Evolutionary conservation across 148 eudicot species (phyloP).

Genomic region (Rhododendron molle): DNA sequence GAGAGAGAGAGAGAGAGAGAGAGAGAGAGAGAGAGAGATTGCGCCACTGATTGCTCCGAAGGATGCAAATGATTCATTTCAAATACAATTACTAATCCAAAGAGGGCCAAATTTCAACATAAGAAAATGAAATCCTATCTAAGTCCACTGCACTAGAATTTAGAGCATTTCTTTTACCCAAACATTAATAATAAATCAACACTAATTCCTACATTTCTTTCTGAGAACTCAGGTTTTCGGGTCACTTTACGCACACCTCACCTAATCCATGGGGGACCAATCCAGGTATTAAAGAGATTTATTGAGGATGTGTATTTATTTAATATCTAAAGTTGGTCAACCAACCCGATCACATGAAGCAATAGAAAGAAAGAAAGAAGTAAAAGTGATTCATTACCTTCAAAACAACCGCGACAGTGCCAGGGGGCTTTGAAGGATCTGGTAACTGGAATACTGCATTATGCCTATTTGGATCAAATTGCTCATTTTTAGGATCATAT

Average conservation of each 20-base stretch:
- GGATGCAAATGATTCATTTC: too few relatives aligned
- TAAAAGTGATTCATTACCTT: conserved; percentile 45
- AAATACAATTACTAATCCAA: too few relatives aligned
- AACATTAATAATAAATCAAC: background rate
- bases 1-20: too few relatives aligned
- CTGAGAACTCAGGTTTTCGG: background rate
- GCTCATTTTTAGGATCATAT: conserved; percentile 73
- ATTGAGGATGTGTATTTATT: background rate
- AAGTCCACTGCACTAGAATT: background rate
- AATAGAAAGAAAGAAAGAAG: background rate
- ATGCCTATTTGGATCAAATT: conserved; percentile 87
- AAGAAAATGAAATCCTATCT: too few relatives aligned
- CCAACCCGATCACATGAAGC: background rate
- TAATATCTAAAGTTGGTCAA: background rate
- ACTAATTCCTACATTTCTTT: background rate
- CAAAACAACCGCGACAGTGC: conserved; percentile 75
- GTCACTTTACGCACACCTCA: background rate
- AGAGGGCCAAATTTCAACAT: background rate
- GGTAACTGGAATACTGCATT: conserved; percentile 97
- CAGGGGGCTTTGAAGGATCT: conserved; percentile 73
- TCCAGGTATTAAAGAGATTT: background rate
- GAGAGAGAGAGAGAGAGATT: too few relatives aligned
- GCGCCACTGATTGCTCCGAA: too few relatives aligned
- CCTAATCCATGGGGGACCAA: background rate
- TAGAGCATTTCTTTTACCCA: background rate